Percentiles rank a stretch among this genome's conserved stretches.
Evolutionary conservation across 176 grass and related monocot genomes (phyloP).

Genomic region (Hordeum vulgare): DNA sequence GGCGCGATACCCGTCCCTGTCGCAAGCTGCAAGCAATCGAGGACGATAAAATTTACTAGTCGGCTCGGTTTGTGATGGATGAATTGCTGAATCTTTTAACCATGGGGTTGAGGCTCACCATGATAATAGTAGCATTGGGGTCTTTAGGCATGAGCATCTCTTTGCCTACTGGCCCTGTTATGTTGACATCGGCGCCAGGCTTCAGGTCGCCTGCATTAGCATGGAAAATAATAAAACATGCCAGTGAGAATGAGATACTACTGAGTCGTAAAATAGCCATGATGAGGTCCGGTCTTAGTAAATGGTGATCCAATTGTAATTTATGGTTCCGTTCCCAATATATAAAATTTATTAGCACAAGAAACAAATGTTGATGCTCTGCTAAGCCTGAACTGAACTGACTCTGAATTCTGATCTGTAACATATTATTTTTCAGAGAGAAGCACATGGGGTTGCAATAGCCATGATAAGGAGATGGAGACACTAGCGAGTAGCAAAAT

Average conservation of each 20-base stretch:
- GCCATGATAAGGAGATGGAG: not conserved
- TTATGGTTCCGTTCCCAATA: no score
- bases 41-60: not conserved
- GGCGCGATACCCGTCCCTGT: slow-evolving; percentile 95
- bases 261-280: not conserved
- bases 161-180: slow-evolving; percentile 91
- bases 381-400: not conserved
- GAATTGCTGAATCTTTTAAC: not conserved
- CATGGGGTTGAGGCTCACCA: slow-evolving; percentile 36
- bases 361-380: not conserved
- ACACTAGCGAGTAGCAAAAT: not conserved
- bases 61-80: not conserved
- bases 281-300: not conserved
- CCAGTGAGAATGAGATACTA: not conserved
- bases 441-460: not conserved
- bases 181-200: slow-evolving; percentile 61
- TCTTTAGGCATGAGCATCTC: slow-evolving; percentile 99
- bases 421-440: not conserved
- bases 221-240: not conserved
- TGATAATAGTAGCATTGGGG: slow-evolving; percentile 68
- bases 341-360: not conserved
- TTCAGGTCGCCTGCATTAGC: slow-evolving; percentile 62
- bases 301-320: not conserved
- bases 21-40: slow-evolving; percentile 47
- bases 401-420: not conserved